phyloP scores from a whole-genome alignment of 805 yeast genomes.

The Barnettozyma salicaria region DNA sequence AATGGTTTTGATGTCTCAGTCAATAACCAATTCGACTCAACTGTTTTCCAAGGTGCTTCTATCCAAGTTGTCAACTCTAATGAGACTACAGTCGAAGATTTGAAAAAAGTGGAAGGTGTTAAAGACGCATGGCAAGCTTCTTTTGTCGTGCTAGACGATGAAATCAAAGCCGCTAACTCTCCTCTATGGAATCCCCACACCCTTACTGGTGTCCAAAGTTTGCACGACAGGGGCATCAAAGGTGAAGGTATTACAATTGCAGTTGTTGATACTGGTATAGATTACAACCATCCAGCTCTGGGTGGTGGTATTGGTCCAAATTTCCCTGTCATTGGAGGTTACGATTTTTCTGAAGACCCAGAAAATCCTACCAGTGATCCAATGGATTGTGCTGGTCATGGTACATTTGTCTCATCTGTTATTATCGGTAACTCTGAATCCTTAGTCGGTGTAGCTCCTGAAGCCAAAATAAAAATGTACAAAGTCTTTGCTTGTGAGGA shows the following conservation, averaged over 20 bases:
- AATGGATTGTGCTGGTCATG: constrained; percentile 18
- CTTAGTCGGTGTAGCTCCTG: constrained; percentile 15
- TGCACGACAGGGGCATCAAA: constrained; percentile 6
- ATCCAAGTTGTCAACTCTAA: constrained; percentile 6
- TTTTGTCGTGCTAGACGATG: constrained; percentile 8
- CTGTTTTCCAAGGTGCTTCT: constrained; percentile 15
- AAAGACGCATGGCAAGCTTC: constrained; percentile 16
- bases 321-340: constrained; percentile 14
- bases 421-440: constrained; percentile 9
- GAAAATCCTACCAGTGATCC: constrained; percentile 11
- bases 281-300: constrained; percentile 7
- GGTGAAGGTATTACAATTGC: constrained; percentile 10
- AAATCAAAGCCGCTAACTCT: neutral
- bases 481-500: constrained; percentile 13
- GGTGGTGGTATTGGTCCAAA: constrained; percentile 12
- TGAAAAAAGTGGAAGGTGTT: constrained; percentile 8
- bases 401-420: constrained; percentile 18
- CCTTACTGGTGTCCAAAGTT: constrained; percentile 7
- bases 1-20: constrained; percentile 10
- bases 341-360: constrained; percentile 9
- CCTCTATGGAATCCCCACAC: constrained; percentile 9
- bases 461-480: constrained; percentile 13
- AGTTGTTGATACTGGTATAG: constrained; percentile 12
- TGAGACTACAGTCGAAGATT: constrained; percentile 10
- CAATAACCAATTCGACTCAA: constrained; percentile 10